phyloP scores from a whole-genome alignment of 2,329 filamentous ascomycete genomes.

The Neonectria punicea region DNA sequence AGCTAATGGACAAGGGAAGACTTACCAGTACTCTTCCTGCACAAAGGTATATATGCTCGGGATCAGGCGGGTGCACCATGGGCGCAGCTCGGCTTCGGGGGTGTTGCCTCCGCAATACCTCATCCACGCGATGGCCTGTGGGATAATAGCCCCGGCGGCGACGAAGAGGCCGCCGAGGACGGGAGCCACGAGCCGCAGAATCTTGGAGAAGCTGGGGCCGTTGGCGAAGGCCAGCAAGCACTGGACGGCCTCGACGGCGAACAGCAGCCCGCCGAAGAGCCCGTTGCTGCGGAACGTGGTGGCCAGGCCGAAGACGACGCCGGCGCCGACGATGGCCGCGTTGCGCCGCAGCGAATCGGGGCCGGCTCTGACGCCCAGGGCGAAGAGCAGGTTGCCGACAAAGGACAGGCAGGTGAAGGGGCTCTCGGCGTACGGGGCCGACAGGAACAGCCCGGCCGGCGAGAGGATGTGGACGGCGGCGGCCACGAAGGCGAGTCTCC shows the following conservation, averaged over 20 bases:
- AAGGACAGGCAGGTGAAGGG: slow-evolving; percentile 83
- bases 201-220: slow-evolving; percentile 46
- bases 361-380: slow-evolving; percentile 53
- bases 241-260: slow-evolving; percentile 70
- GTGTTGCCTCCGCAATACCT: slow-evolving; percentile 68
- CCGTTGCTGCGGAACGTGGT: slow-evolving; percentile 86
- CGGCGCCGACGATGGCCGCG: slow-evolving; percentile 68
- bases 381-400: slow-evolving; percentile 76
- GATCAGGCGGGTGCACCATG: slow-evolving; percentile 79
- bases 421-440: slow-evolving; percentile 85
- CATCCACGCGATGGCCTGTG: slow-evolving; percentile 80
- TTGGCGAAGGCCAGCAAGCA: slow-evolving; percentile 41
- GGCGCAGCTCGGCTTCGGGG: slow-evolving; percentile 55
- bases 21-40: slow-evolving; percentile 89
- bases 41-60: slow-evolving; percentile 95
- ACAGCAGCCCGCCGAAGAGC: slow-evolving; percentile 80
- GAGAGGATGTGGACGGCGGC: slow-evolving; percentile 83
- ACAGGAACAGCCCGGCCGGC: slow-evolving; percentile 89
- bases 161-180: slow-evolving; percentile 75
- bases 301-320: slow-evolving; percentile 76
- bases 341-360: slow-evolving; percentile 51
- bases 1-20: slow-evolving; percentile 21
- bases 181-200: slow-evolving; percentile 67
- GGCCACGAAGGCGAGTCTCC: slow-evolving; percentile 72
- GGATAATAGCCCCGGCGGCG: slow-evolving; percentile 73